Evolutionary conservation across 1,284 basidiomycete species (phyloP), one percentile per base, ranked within the genome.

Genomic region (Tremellales sp.): DNA sequence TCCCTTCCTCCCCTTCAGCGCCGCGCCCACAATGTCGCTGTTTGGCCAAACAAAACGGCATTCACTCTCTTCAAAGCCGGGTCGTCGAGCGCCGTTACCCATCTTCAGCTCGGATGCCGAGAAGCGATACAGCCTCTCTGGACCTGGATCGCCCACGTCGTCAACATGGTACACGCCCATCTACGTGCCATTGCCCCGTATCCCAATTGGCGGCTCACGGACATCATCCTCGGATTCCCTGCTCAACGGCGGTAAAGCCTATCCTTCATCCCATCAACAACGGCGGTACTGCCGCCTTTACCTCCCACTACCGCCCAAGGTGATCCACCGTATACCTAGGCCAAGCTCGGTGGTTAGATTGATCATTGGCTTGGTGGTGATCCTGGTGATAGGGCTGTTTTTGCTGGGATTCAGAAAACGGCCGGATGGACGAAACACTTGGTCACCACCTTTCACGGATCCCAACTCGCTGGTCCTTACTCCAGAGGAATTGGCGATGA

Each of bases 391-490:
- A 45, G 19, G 37, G 5, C 40, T 69, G 12, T 55, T 72, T 40
- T 70, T 81, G 21, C 81, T 85, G 59, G 82, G 82, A 3, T 75
- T 86, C 49, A 78, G 79, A 31, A 81, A 61, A 39, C 55, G 56
- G 35, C 53, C 56, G 24, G 54, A 52, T 21, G 54, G 60, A 24
- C 53, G 60, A 48, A 82, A 82, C 60, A 78, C 80, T 36, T 89
- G 87, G 86, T 80, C 84, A 10, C 77, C 81, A 39, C 81, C 83
- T n/a, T 81, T 86, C 54, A 75, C 78, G 29, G 83, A 87, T 54
- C 81, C 84, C 6, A 78, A 84, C 43, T 91, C 90, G 4, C 78
- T 89, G 36, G 84, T 96, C 36, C 85, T 86, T 57, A 79, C 79
- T 39, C 77, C 81, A 43, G 83, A 85, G 46, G 89, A 94, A 65